Evolutionary conservation across 805 yeast genomes (phyloP), one percentile per base, ranked within the genome.

Genomic region (Candida tallmaniae): DNA sequence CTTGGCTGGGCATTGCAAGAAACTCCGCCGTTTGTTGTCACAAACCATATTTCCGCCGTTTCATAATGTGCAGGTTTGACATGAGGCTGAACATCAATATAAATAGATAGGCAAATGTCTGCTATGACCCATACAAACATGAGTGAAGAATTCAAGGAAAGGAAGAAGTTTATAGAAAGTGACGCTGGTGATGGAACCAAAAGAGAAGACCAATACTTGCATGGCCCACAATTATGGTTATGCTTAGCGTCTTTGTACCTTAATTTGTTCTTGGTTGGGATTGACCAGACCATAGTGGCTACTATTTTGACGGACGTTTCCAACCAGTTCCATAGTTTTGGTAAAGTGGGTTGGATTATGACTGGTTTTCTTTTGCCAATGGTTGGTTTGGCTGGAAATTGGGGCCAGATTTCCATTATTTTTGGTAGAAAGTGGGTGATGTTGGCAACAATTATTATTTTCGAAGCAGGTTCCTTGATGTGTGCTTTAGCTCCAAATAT

Each of bases 181-280:
- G 70, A 66, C 44, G 68, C 70, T 16, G 69, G 70, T 24, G 70
- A 65, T 39, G 70, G 69, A 12, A 60, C 68, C 5, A 50, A 41
- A 29, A 51, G 65, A 42, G 59, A 58, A 34, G 68, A 65, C 20
- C 65, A 62, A 37, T 58, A 58, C 32, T 46, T 65, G 34, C 38
- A 49, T 27, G 70, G 69, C 0, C 8, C 35, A 18, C 43, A 46
- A 13, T 43, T 64, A 19, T 35, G 27, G 2, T 25, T 54, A 8
- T 56, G 68, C 38, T 40, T 61, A 14, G 6, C 48, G 1, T 46
- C 68, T 3, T 36, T 57, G 4, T 54, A 54, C 35, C 36, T 58
- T 29, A 56, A 59, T 41, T 32, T 62, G 40, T 62, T 64, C 35
- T 38, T 62, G 10, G 51, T 55, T 13, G 66, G 66, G 2, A 52